These are phyloP conservation scores for Jaapia argillacea DNA, from an alignment of 768 basidiomycete species.

Conservation along the genomic window DNA sequence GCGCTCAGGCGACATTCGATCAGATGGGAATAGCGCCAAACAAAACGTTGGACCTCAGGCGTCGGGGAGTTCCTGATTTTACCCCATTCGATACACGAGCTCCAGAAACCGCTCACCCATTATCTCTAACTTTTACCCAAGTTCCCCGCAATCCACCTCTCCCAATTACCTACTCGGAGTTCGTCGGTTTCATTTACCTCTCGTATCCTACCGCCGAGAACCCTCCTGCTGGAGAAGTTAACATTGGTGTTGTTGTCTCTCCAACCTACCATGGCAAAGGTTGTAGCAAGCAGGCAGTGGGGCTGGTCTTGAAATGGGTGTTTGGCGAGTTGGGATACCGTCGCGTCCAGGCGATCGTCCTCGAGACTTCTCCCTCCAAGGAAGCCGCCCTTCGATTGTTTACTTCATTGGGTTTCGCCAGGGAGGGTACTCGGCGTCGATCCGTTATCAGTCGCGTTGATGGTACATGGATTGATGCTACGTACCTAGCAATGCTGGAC, in stretches of 20 bases:
- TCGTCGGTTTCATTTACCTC: neutral
- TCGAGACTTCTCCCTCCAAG: neutral
- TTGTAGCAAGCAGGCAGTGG: neutral
- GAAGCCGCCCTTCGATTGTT: neutral
- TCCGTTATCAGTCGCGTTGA: neutral
- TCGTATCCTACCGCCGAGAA: neutral
- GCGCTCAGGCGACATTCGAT: too few relatives aligned
- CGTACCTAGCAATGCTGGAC: conserved; percentile 48
- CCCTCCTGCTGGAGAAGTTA: neutral
- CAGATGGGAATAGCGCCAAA: neutral
- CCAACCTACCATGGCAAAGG: neutral
- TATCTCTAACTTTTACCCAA: neutral
- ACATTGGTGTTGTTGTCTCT: neutral
- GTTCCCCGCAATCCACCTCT: neutral
- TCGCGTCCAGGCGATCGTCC: neutral
- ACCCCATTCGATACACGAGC: neutral
- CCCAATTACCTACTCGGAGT: neutral
- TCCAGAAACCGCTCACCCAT: neutral
- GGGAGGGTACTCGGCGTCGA: neutral
- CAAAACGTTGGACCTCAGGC: neutral
- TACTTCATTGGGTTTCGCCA: neutral
- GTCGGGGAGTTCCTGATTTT: neutral
- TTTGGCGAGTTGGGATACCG: neutral
- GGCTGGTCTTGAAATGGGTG: neutral
- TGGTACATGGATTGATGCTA: conserved; percentile 47